These are phyloP conservation scores for Apiospora saccharicola DNA, from an alignment of 2,329 filamentous ascomycete genomes.

Conservation along the genomic window DNA sequence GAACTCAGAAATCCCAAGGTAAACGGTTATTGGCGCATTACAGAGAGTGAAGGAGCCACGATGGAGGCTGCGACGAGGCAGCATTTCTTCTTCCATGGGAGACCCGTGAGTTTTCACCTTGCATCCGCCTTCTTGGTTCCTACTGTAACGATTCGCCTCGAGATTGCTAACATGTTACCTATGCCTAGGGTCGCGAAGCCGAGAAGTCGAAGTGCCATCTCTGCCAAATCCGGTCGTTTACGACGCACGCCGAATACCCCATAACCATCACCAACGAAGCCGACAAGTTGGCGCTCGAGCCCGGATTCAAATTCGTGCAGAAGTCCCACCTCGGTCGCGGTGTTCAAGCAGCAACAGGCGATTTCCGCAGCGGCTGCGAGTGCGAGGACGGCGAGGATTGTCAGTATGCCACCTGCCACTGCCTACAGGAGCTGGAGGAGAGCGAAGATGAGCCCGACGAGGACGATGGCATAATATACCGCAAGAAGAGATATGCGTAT, in stretches of 20 bases:
- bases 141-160: neutral
- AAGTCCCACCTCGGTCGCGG: conserved; percentile 65
- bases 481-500: conserved; percentile 67
- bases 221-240: conserved; percentile 66
- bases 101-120: conserved; percentile 41
- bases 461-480: conserved; percentile 47
- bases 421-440: conserved; percentile 65
- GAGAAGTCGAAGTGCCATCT: conserved; percentile 62
- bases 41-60: neutral
- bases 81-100: conserved; percentile 60
- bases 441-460: conserved; percentile 62
- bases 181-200: conserved; percentile 42
- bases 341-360: conserved; percentile 65
- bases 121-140: neutral
- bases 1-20: neutral
- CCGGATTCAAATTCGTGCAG: conserved; percentile 74
- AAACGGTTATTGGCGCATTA: no score
- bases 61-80: conserved; percentile 56
- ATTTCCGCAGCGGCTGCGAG: conserved; percentile 73
- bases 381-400: conserved; percentile 68
- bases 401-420: conserved; percentile 72
- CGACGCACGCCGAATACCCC: conserved; percentile 55
- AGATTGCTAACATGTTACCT: neutral
- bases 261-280: conserved; percentile 71
- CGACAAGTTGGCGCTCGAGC: conserved; percentile 61